These are phyloP conservation scores for Irpex rosettiformis DNA, from an alignment of 1,284 basidiomycete genomes.

Conservation along the genomic window DNA sequence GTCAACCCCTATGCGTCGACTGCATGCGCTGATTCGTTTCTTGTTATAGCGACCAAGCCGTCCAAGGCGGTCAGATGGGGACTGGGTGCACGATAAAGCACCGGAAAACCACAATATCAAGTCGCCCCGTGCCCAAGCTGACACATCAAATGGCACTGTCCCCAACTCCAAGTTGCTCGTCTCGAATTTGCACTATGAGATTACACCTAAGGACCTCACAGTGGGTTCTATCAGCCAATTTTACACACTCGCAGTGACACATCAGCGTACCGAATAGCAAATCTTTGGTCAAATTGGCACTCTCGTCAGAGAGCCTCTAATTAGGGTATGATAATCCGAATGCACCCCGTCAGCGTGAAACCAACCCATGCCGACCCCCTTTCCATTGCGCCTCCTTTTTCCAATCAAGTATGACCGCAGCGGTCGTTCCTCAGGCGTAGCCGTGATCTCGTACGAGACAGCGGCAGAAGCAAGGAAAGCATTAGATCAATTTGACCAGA, in stretches of 20 bases:
- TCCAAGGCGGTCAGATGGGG: constrained; percentile 46
- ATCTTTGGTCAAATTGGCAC: constrained; percentile 94
- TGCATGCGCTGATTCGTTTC: constrained; percentile 8
- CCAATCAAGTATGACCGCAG: constrained; percentile 88
- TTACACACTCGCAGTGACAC: not conserved
- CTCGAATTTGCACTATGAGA: constrained; percentile 91
- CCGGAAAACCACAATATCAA: constrained; percentile 32
- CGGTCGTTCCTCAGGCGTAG: constrained; percentile 87
- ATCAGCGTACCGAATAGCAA: constrained; percentile 42
- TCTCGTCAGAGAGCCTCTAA: constrained; percentile 86
- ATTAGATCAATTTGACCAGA: constrained; percentile 85
- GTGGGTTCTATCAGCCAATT: constrained; percentile 44
- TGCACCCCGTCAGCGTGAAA: constrained; percentile 56
- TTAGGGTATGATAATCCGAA: constrained; percentile 81
- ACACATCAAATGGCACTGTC: constrained; percentile 27
- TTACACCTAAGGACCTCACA: constrained; percentile 84
- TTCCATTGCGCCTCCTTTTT: constrained; percentile 37
- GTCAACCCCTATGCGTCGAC: constrained; percentile 18
- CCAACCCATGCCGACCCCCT: constrained; percentile 39
- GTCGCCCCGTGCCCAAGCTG: constrained; percentile 21
- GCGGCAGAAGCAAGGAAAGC: constrained; percentile 78
- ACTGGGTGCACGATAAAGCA: constrained; percentile 69
- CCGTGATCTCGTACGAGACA: constrained; percentile 80
- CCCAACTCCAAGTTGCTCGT: constrained; percentile 73
- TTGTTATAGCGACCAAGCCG: constrained; percentile 41